Base-by-base conservation (phyloP, 2,329 filamentous ascomycete genomes). In the Calonectria hawksworthii region DNA sequence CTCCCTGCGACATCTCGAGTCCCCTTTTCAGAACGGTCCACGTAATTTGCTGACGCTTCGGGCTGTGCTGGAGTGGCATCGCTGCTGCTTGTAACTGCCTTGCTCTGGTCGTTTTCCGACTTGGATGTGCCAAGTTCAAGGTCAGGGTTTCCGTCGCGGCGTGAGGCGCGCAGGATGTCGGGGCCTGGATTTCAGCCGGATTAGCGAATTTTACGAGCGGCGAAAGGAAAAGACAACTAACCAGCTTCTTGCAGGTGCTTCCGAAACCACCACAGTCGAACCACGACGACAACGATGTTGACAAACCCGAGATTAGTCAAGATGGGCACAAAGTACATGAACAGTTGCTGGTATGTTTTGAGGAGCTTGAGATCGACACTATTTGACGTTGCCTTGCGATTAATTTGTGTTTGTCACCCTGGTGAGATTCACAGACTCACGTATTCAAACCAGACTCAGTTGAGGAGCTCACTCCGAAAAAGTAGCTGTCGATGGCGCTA, bases 381-480 rank as follows among this genome's bases (percentile, higher is more conserved):
- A 54, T 36, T 30, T n/a, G 18, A 10, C 28, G 7, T 36, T 28
- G 56, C 14, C 8, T 21, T 23, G 54, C 36, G 26, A 61, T 79
- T 75, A 79, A 74, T 52, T 36, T 13, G 47, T 2, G n/a, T 52
- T n/a, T 21, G 28, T 32, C 14, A 68, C 41, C 34, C 26, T 63
- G 23, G 18, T 14, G 38, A 28, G 7, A 4, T 3, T 36, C 38
- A 56, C 21, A 1, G 44, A 82, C 85, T 63, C 73, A 90, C 87
- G 87, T 86, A 75, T 89, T 90, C 30, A 90, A 80, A 0, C 89
- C 89, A 0, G 88, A 89, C 76, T 88, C 87, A 7, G 89, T 90
- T 0, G 87, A 86, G 2, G 85, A 84, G 77, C 88, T 90, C 73
- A 84, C 85, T 21, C 88, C 88, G 47, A 90, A 87, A 80, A 90